Conservation (phyloP, 768 basidiomycete genomes). For the Leccinum obscurum region DNA sequence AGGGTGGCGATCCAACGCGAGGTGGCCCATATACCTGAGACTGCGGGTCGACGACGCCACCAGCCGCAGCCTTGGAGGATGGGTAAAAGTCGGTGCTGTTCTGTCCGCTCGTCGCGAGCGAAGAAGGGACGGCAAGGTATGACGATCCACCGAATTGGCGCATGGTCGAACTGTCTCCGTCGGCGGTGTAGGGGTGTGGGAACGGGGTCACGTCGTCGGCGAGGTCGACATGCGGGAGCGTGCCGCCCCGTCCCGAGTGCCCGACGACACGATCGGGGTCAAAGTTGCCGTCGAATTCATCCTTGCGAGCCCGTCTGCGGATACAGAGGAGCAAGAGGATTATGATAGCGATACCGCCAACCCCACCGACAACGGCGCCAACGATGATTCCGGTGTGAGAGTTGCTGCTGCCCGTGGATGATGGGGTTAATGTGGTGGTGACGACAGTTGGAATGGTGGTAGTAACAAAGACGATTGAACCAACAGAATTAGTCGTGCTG, state of each 20-base stretch:
- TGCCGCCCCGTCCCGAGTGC: constrained; percentile 24
- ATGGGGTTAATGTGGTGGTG: constrained; percentile 12
- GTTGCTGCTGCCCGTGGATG: background rate
- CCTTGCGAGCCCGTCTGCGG: constrained; percentile 23
- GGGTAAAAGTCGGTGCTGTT: constrained; percentile 13
- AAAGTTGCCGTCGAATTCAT: constrained; percentile 53
- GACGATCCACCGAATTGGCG: constrained; percentile 22
- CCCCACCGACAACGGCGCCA: constrained; percentile 54
- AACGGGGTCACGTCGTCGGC: constrained; percentile 32
- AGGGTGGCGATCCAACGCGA: background rate
- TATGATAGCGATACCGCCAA: constrained; percentile 30
- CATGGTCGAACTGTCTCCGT: constrained; percentile 20
- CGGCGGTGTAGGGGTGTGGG: constrained; percentile 4
- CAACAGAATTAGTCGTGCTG: constrained; percentile 26
- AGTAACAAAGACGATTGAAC: constrained; percentile 24
- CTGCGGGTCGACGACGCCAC: constrained; percentile 7
- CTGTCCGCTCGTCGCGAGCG: constrained; percentile 1
- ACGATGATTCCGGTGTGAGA: constrained; percentile 45
- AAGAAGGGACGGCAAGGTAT: constrained; percentile 6
- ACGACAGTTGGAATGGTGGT: constrained; percentile 14
- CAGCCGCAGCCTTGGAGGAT: background rate
- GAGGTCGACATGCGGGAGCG: constrained; percentile 29
- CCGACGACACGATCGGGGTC: constrained; percentile 45
- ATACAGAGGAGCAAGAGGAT: constrained; percentile 33
- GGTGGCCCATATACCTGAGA: constrained; percentile 5